Conservation (phyloP, 306 rosid genomes). For the Vachellia collinsii region DNA sequence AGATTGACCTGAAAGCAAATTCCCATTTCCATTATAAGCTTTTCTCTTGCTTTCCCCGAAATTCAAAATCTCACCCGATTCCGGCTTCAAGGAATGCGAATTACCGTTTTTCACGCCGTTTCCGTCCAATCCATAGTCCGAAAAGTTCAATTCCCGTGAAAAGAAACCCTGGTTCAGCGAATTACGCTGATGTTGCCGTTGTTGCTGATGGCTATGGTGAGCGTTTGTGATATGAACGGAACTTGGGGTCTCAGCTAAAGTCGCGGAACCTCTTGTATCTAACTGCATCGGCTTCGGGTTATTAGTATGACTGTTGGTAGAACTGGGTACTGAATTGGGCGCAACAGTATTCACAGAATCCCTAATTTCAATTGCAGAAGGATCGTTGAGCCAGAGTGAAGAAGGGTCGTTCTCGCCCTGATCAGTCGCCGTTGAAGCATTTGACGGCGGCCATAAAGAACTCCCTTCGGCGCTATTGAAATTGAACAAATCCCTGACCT, state of each 20-base stretch:
- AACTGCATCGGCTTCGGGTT: not conserved
- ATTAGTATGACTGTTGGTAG: not conserved
- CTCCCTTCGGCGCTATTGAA: conserved; percentile 51
- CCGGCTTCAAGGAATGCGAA: conserved; percentile 1
- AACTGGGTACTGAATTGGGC: conserved; percentile 8
- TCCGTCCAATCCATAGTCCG: not conserved
- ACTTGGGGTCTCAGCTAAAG: not conserved
- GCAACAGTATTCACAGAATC: not conserved
- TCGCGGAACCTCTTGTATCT: not conserved
- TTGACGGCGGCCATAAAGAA: conserved; percentile 52
- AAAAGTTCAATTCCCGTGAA: conserved; percentile 5
- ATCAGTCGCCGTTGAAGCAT: conserved; percentile 5
- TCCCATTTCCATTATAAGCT: not conserved
- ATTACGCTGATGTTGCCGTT: not conserved
- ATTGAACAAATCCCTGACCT: conserved; percentile 56
- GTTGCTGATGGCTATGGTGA: not conserved
- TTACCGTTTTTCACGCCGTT: conserved; percentile 3
- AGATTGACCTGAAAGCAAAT: conserved; percentile 3
- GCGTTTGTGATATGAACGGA: not conserved
- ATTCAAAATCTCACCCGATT: conserved; percentile 18
- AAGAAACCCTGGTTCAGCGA: not conserved
- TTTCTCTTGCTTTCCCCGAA: not conserved
- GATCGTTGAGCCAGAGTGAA: conserved; percentile 16
- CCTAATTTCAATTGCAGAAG: not conserved
- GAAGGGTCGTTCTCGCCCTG: conserved; percentile 21